Percentiles rank a stretch among this genome's conserved stretches.
These are phyloP conservation scores for Albifimbria verrucaria DNA, from an alignment of 2,329 filamentous ascomycete genomes.

Conservation along the genomic window DNA sequence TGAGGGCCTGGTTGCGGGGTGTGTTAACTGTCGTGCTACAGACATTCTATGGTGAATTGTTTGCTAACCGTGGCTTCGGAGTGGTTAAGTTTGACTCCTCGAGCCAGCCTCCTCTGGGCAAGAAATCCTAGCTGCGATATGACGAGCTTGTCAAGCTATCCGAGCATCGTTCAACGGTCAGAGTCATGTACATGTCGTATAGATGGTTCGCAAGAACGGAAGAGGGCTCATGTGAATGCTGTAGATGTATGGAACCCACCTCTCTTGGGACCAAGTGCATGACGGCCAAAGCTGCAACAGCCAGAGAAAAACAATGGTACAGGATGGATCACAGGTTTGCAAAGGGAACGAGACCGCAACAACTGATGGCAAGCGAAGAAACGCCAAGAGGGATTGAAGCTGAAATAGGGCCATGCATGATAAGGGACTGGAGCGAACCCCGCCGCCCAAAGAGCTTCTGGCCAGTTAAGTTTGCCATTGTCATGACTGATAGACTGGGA, in stretches of 20 bases:
- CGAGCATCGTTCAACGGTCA: background rate
- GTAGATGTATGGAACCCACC: slow-evolving; percentile 27
- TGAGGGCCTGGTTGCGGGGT: slow-evolving; percentile 57
- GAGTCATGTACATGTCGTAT: slow-evolving; percentile 5
- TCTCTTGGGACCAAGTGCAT: slow-evolving; percentile 50
- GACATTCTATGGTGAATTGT: background rate
- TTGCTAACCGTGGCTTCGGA: slow-evolving; percentile 72
- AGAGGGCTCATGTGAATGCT: background rate
- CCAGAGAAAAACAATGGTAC: slow-evolving; percentile 10
- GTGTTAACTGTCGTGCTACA: background rate
- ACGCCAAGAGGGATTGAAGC: background rate
- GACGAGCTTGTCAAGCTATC: slow-evolving; percentile 94
- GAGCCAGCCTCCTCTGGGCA: slow-evolving; percentile 81
- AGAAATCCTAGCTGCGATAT: slow-evolving; percentile 86
- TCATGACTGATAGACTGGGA: too few relatives aligned
- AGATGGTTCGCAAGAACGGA: background rate
- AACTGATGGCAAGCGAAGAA: background rate
- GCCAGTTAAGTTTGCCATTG: too few relatives aligned
- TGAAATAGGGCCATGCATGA: background rate
- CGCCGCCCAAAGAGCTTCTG: too few relatives aligned
- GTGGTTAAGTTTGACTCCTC: slow-evolving; percentile 87
- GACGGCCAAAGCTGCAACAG: slow-evolving; percentile 1
- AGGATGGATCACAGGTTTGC: slow-evolving; percentile 3
- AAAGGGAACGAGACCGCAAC: background rate
- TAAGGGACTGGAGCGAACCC: too few relatives aligned